These are phyloP conservation scores for Brassica napus DNA, from an alignment of 345 rosid species.

Conservation along the genomic window DNA sequence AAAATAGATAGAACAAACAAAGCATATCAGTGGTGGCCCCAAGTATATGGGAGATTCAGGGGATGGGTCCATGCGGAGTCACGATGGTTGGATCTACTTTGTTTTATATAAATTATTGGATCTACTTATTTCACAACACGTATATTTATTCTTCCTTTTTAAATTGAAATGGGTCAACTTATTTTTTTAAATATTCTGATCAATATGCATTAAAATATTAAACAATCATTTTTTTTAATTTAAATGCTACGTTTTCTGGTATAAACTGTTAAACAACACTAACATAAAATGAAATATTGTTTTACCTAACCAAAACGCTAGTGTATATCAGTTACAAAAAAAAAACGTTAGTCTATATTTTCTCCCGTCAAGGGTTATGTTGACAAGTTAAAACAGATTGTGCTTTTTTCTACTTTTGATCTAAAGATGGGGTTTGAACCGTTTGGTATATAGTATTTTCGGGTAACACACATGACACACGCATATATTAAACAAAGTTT, in stretches of 20 bases:
- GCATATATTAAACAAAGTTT: background rate
- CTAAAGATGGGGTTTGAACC: background rate
- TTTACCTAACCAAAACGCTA: background rate
- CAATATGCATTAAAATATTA: conserved; percentile 6
- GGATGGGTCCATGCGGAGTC: background rate
- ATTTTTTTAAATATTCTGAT: background rate
- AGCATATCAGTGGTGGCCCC: conserved; percentile 1
- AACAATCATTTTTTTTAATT: background rate
- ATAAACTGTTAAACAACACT: background rate
- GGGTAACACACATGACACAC: conserved; percentile 4
- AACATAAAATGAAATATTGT: background rate
- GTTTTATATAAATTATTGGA: too few species aligned
- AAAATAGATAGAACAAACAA: conserved; percentile 3
- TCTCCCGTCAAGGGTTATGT: too few species aligned
- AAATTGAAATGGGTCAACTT: too few species aligned
- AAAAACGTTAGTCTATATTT: too few species aligned
- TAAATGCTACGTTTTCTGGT: background rate
- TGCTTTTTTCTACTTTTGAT: background rate
- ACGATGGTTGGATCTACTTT: conserved; percentile 18
- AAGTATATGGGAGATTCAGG: conserved; percentile 9
- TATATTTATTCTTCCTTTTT: background rate
- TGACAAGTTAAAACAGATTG: background rate
- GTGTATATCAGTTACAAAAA: background rate
- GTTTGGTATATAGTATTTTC: background rate
- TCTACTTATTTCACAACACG: background rate